Base-by-base conservation (phyloP, 441 rosid species). In the Populus hybrid region DNA sequence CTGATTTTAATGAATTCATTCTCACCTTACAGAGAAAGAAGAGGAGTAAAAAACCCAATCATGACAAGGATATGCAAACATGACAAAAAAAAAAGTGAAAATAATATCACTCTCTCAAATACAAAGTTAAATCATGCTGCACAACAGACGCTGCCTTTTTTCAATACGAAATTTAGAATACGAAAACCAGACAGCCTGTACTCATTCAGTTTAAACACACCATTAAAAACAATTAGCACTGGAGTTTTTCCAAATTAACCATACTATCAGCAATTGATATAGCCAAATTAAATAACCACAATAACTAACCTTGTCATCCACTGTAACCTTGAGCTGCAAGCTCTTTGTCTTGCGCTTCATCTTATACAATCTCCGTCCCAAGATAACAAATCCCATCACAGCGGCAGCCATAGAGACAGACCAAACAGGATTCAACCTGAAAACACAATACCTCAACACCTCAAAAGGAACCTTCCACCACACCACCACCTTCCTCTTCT, bases 391-490 rank as follows among this genome's bases (percentile, higher is more conserved):
- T n/a, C 97, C 99, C 85, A 95, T 79, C 53, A 93, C 76, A 76
- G 99, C 97, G 23, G 98, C 98, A 8, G 97, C 97, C 84, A 92
- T 84, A 4, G 99, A 93, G 82, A 95, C 79, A 67, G 97, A 86
- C 98, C 98, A 93, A 79, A 89, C 75, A 74, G 97, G 99, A 63
- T 89, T 87, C 61, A 88, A 90, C 88, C 88, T 91, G 70, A 91
- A 89, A 75, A 88, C 89, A 85, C 93, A 91, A 80, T 84, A 91
- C 81, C 87, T 93, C 83, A 93, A 80, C 75, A 93, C 68, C 80
- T 92, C 93, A 23, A 89, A 81, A 16, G 98, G 98, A 76, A 92
- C 84, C 82, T 90, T 93, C 98, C 96, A 93, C 98, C 96, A 93
- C 10, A 73, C 86, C 70, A 81, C 81, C 53, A 30, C 75, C 36